Evolutionary conservation across 768 basidiomycete genomes (phyloP).

Genomic region (Crucibulum laeve): DNA sequence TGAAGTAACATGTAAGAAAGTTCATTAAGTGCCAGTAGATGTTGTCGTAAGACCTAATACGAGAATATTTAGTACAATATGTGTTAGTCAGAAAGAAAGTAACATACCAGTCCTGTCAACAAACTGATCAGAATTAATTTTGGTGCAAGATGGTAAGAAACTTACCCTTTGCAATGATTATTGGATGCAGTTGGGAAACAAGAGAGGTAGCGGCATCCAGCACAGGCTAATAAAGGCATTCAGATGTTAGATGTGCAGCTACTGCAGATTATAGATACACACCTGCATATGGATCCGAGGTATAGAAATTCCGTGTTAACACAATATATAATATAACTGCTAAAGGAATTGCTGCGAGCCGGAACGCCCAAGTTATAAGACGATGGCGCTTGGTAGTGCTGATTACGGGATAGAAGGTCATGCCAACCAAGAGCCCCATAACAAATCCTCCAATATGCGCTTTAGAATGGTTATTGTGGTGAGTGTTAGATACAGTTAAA

Average conservation of each 20-base stretch:
- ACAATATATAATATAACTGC: constrained; percentile 79
- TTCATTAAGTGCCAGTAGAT: constrained; percentile 1
- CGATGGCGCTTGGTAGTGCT: constrained; percentile 73
- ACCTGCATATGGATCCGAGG: constrained; percentile 80
- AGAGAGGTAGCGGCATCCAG: constrained; percentile 85
- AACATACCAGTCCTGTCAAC: constrained; percentile 28
- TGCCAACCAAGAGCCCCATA: constrained; percentile 79
- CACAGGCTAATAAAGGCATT: constrained; percentile 51
- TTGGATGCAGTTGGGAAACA: constrained; percentile 80
- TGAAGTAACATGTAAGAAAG: not conserved
- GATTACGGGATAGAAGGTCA: constrained; percentile 86
- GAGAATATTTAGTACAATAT: not conserved
- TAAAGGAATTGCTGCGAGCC: constrained; percentile 70
- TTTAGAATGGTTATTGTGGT: constrained; percentile 20
- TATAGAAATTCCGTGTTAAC: constrained; percentile 87
- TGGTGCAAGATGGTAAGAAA: constrained; percentile 4
- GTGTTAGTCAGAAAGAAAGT: not conserved
- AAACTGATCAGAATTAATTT: constrained; percentile 5
- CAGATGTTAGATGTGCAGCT: not conserved
- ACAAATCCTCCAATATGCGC: constrained; percentile 87
- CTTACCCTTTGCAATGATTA: constrained; percentile 60
- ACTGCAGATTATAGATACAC: constrained; percentile 19
- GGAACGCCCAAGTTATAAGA: constrained; percentile 66
- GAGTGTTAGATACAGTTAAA: not conserved
- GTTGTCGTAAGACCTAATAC: constrained; percentile 11